Base-by-base conservation (phyloP, 257 asterid genomes). In the Solanum ossicruentum region DNA sequence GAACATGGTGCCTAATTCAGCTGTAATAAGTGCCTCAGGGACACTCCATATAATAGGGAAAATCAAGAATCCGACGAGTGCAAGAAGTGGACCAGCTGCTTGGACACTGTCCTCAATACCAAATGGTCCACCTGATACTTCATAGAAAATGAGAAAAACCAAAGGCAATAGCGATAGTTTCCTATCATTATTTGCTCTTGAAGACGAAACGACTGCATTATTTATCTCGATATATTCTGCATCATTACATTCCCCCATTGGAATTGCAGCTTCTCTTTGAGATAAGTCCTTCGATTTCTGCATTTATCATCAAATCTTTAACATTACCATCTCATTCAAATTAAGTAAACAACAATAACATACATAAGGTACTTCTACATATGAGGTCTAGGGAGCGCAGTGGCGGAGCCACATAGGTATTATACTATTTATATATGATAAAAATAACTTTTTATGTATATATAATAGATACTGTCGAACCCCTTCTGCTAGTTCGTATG, bases 1-100 rank as follows among this genome's bases (percentile, higher is more conserved):
- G 81, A 92, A 93, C 97, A 93, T 93, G 2, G 97, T 93, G 16
- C 92, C 92, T 94, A 93, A 89, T 79, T 93, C 97, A 3, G 97
- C 95, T 1, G 97, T 93, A 43, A 93, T 89, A 20, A 93, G 83
- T 55, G 97, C 97, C 49, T 93, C 97, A 1, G 97, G 97, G n/a
- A 93, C 86, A 85, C 97, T 93, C 97, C 97, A 93, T 82, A 93
- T 88, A 9, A 93, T 23, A 1, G 95, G 95, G 86, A 93, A 92
- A 21, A 91, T 67, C 13, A 93, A 73, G 72, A 93, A 93, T 0
- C 97, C 97, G 8, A 86, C 86, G 9, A 93, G 94, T 26, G 97
- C 92, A 16, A 93, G 91, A 54, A 93, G 95, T 3, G 97, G 97
- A 13, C 97, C 95, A 1, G 93, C 94, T 12, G 95, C 95, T 0